Evolutionary conservation across 768 basidiomycete genomes (phyloP).

Genomic region (Panellus pusillus): DNA sequence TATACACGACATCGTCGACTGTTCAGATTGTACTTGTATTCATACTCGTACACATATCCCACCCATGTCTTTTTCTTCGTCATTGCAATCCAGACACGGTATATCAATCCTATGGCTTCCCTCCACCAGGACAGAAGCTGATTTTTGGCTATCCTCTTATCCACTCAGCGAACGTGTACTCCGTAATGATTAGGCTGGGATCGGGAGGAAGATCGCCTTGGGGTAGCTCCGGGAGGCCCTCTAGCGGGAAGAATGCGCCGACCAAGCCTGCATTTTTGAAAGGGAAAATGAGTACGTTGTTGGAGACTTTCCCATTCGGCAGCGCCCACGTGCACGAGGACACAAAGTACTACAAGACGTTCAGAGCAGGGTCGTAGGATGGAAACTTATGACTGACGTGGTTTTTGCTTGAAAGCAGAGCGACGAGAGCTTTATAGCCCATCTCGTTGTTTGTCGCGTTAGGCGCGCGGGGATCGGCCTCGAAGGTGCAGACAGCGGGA

Average conservation of each 20-base stretch:
- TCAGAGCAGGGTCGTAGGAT: background rate
- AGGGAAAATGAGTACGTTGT: slow-evolving; percentile 51
- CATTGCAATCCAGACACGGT: too few species aligned
- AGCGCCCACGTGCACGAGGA: slow-evolving; percentile 53
- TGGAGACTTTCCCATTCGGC: slow-evolving; percentile 41
- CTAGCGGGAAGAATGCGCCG: slow-evolving; percentile 51
- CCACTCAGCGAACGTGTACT: too few species aligned
- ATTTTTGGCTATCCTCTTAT: too few species aligned
- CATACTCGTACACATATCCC: too few species aligned
- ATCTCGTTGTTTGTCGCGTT: slow-evolving; percentile 44
- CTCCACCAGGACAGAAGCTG: too few species aligned
- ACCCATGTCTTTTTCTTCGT: too few species aligned
- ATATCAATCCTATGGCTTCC: too few species aligned
- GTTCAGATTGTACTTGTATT: too few species aligned
- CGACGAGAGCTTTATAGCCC: slow-evolving; percentile 41
- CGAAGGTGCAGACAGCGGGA: slow-evolving; percentile 43
- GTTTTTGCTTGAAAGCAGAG: slow-evolving; percentile 41
- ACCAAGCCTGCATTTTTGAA: slow-evolving; percentile 31
- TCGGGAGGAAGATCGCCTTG: slow-evolving; percentile 23
- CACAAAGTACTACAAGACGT: slow-evolving; percentile 43
- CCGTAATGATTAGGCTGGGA: too few species aligned
- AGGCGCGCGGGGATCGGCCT: slow-evolving; percentile 25
- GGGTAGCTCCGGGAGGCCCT: slow-evolving; percentile 54
- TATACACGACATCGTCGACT: too few species aligned
- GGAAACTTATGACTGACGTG: slow-evolving; percentile 34